Evolutionary conservation across 1,284 basidiomycete species (phyloP).

Genomic region (Tausonia pullulans): DNA sequence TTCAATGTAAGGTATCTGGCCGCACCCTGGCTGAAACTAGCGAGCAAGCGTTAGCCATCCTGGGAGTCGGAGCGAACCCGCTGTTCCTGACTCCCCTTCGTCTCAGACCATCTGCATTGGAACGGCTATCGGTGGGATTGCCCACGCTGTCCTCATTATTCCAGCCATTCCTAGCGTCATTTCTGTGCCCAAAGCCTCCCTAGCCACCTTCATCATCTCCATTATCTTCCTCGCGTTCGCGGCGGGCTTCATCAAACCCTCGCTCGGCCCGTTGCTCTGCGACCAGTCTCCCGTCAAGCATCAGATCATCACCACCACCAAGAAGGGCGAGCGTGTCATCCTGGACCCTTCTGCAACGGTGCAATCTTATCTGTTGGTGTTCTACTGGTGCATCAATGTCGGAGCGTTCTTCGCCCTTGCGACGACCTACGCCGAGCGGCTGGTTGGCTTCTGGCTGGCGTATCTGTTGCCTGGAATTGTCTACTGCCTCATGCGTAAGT

Average conservation of each 20-base stretch:
- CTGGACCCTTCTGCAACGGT: slow-evolving; percentile 32
- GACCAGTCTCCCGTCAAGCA: slow-evolving; percentile 33
- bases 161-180: slow-evolving; percentile 33
- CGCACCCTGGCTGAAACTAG: neutral
- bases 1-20: slow-evolving; percentile 41
- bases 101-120: slow-evolving; percentile 42
- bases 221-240: slow-evolving; percentile 32
- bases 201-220: slow-evolving; percentile 31
- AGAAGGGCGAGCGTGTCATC: slow-evolving; percentile 33
- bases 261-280: slow-evolving; percentile 26
- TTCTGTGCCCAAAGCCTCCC: slow-evolving; percentile 11
- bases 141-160: slow-evolving; percentile 15
- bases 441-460: slow-evolving; percentile 24
- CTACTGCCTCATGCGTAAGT: slow-evolving; percentile 25
- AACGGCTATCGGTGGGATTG: slow-evolving; percentile 23
- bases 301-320: slow-evolving; percentile 24
- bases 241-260: slow-evolving; percentile 28
- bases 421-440: slow-evolving; percentile 30
- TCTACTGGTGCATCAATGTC: slow-evolving; percentile 32
- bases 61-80: neutral
- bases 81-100: neutral
- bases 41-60: neutral
- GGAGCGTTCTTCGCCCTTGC: slow-evolving; percentile 15
- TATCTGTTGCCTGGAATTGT: slow-evolving; percentile 39
- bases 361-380: slow-evolving; percentile 28